Conservation (phyloP, 352 stramenopile genomes). For the Phytophthora quininea region DNA sequence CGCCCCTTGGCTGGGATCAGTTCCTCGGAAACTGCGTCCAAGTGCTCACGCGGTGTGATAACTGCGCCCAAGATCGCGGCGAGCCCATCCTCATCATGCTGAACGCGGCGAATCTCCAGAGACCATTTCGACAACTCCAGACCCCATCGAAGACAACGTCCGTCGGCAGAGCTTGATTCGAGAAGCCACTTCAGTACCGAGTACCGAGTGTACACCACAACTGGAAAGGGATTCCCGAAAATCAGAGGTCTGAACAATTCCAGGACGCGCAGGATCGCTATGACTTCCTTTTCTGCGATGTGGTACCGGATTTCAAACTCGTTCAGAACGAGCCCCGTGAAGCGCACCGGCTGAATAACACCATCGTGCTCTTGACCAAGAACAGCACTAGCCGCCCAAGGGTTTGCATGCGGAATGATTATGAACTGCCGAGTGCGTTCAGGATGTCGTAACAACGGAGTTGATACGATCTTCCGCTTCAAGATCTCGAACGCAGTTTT, state of each 20-base stretch:
- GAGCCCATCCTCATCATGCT: neutral
- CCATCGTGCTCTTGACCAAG: conserved; percentile 20
- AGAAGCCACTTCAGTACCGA: conserved; percentile 10
- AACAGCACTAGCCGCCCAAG: conserved; percentile 3
- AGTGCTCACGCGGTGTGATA: neutral
- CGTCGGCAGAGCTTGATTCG: conserved; percentile 2
- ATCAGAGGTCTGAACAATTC: neutral
- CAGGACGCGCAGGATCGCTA: neutral
- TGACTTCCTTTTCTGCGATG: neutral
- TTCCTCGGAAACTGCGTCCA: neutral
- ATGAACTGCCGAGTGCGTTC: conserved; percentile 1
- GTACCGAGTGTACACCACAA: conserved; percentile 5
- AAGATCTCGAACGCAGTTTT: conserved; percentile 13
- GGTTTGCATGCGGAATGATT: conserved; percentile 15
- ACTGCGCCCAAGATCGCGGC: neutral
- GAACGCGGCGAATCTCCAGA: conserved; percentile 5
- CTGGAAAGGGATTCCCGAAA: neutral
- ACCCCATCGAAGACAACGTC: neutral
- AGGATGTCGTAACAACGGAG: conserved; percentile 10
- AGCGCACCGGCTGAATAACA: neutral
- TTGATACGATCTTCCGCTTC: conserved; percentile 8
- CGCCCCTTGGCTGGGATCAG: neutral
- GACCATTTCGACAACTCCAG: conserved; percentile 2
- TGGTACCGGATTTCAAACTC: neutral
- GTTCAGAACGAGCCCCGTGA: neutral